Percentiles rank a stretch among this genome's conserved stretches.
Conservation (phyloP, 2,329 filamentous ascomycete genomes). For the Pseudocercospora eumusae region DNA sequence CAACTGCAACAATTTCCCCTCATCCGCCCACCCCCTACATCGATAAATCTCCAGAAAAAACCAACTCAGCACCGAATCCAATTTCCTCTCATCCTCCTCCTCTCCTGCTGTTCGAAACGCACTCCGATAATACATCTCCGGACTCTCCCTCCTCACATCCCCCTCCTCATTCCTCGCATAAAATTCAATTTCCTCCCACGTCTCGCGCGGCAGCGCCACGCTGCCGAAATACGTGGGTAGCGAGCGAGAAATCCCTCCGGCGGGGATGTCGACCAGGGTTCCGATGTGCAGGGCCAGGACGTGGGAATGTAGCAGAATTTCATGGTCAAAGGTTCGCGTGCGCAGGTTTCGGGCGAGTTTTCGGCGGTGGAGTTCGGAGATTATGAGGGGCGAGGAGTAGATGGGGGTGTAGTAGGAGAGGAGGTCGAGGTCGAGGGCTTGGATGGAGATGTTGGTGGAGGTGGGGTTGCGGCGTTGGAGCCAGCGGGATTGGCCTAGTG, state of each 20-base stretch:
- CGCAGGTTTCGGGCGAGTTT: neutral
- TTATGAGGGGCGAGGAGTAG: neutral
- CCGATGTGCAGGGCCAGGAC: neutral
- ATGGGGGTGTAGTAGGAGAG: neutral
- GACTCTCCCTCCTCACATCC: neutral
- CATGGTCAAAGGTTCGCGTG: neutral
- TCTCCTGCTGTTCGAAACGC: neutral
- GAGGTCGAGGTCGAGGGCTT: neutral
- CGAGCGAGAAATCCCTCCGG: neutral
- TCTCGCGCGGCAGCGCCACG: neutral
- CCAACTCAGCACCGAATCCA: slow-evolving; percentile 2
- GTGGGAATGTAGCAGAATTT: neutral
- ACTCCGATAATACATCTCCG: neutral
- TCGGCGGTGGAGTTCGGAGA: neutral
- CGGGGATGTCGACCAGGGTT: neutral
- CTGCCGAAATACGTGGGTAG: neutral
- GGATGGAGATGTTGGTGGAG: neutral
- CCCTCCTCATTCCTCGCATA: neutral
- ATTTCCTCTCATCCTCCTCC: neutral
- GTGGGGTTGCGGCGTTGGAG: neutral
- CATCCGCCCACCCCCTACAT: neutral
- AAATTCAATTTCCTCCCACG: neutral
- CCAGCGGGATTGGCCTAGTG: slow-evolving; percentile 1
- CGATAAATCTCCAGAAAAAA: neutral
- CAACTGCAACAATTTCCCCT: slow-evolving; percentile 5